Evolutionary conservation across 129 eudicot genomes (phyloP).

Genomic region (Escallonia rubra): DNA sequence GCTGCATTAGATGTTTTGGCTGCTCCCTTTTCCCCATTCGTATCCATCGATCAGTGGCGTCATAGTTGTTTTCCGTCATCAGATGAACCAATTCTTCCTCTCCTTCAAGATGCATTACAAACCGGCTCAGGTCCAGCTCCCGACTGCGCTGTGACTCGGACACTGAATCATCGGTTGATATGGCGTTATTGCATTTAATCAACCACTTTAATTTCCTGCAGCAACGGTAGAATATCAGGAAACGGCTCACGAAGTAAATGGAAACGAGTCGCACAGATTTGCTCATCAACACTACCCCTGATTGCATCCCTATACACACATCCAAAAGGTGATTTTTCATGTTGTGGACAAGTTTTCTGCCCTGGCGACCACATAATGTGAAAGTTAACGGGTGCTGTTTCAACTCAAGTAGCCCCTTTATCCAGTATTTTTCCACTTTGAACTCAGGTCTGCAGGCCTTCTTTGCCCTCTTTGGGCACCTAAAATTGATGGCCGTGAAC

Average conservation of each 20-base stretch:
- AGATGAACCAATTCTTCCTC: constrained; percentile 59
- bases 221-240: not conserved
- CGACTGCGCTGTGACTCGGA: constrained; percentile 3
- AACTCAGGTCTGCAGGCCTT: not conserved
- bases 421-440: constrained; percentile 24
- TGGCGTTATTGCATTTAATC: not conserved
- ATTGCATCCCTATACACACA: constrained; percentile 32
- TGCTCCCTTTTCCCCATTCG: constrained; percentile 45
- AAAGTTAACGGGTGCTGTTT: constrained; percentile 11
- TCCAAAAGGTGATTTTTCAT: constrained; percentile 22
- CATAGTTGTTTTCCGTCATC: constrained; percentile 39
- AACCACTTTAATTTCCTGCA: constrained; percentile 2
- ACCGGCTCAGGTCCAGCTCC: constrained; percentile 26
- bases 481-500: constrained; percentile 15
- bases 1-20: constrained; percentile 45
- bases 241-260: constrained; percentile 9
- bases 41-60: constrained; percentile 47
- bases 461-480: not conserved
- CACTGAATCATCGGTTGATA: not conserved
- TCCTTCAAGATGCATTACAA: constrained; percentile 74
- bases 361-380: not conserved
- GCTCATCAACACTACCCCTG: constrained; percentile 29
- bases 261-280: constrained; percentile 40
- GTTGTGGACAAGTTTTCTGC: constrained; percentile 31
- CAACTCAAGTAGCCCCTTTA: constrained; percentile 17